phyloP scores from a whole-genome alignment of 2,329 filamentous ascomycete genomes.

The Pseudogymnoascus sp. region DNA sequence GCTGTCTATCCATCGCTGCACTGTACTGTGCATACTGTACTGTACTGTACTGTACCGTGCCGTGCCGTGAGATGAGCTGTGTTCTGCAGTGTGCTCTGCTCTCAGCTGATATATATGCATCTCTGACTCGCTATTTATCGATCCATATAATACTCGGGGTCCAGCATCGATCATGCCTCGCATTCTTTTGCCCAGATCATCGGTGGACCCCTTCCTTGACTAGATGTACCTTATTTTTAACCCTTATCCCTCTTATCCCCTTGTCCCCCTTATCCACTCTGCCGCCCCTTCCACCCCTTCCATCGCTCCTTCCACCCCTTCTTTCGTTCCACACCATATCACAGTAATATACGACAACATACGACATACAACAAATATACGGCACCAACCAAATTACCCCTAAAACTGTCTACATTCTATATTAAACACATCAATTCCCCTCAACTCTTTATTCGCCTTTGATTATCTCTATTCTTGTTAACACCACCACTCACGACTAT shows the following conservation, averaged over 20 bases:
- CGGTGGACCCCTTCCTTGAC: background rate
- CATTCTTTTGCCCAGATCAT: background rate
- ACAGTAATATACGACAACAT: background rate
- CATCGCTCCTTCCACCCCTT: background rate
- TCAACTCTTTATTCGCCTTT: background rate
- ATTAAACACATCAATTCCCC: background rate
- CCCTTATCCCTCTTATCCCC: background rate
- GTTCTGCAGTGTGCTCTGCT: background rate
- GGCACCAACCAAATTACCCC: background rate
- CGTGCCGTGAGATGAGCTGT: background rate
- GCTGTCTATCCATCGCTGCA: background rate
- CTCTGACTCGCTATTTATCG: background rate
- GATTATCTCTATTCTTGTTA: background rate
- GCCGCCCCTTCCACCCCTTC: background rate
- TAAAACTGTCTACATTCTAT: background rate
- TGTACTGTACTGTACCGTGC: background rate
- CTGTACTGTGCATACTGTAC: too few relatives aligned
- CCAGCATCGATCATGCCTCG: background rate
- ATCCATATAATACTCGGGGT: background rate
- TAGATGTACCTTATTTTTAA: slow-evolving; percentile 3
- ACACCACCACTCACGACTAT: too few relatives aligned
- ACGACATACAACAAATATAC: background rate
- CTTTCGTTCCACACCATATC: background rate
- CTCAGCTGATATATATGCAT: background rate
- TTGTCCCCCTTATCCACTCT: background rate